Evolutionary conservation across 345 rosid genomes (phyloP).

Genomic region (Salix dunnii): DNA sequence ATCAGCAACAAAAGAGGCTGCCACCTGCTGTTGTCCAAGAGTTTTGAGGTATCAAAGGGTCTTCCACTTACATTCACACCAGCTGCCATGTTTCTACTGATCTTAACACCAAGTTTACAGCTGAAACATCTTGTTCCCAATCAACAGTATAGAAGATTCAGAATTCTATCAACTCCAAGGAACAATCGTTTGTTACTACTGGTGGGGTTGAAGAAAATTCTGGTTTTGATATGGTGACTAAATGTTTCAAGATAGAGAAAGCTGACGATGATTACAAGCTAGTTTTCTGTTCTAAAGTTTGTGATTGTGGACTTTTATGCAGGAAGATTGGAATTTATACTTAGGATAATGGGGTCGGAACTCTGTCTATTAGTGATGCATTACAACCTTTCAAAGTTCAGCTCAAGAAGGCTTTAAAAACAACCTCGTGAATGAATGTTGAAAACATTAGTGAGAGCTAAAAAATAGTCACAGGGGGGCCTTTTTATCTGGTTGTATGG

Average conservation of each 20-base stretch:
- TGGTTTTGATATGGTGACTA: constrained; percentile 35
- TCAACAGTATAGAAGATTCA: not conserved
- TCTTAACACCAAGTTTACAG: not conserved
- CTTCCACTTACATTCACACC: not conserved
- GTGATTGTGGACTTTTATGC: constrained; percentile 50
- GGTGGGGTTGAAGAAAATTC: constrained; percentile 63
- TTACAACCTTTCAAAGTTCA: constrained; percentile 41
- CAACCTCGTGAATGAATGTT: no score
- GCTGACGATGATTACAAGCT: constrained; percentile 48
- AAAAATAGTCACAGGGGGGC: no score
- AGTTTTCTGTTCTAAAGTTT: constrained; percentile 44
- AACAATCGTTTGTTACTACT: constrained; percentile 19
- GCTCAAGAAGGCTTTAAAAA: constrained; percentile 44
- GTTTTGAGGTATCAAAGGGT: not conserved
- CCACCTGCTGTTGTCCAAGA: not conserved
- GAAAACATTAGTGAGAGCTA: no score
- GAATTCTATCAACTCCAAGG: not conserved
- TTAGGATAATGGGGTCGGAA: constrained; percentile 34
- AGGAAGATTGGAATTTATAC: constrained; percentile 50
- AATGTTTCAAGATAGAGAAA: constrained; percentile 67
- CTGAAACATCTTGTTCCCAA: not conserved
- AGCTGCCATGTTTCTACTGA: not conserved
- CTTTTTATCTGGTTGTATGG: no score
- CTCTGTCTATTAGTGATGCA: constrained; percentile 50
- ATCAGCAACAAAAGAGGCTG: not conserved